Evolutionary conservation across 768 basidiomycete genomes (phyloP), one percentile per base, ranked within the genome.

Genomic region (Boletus subcaerulescens): DNA sequence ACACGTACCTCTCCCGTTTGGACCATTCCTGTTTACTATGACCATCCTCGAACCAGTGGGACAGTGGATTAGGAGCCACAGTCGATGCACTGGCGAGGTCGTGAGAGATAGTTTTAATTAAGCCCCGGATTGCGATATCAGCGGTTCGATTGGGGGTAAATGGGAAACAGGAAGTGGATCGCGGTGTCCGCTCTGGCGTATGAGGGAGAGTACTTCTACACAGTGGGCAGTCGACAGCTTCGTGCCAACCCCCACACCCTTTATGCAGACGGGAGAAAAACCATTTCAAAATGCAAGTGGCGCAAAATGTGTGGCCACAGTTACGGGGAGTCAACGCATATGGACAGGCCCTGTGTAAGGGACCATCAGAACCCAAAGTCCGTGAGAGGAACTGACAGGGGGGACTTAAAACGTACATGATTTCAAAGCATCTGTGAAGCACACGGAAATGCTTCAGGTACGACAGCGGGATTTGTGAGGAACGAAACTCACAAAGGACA

Each of bases 251-350:
- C 29, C 85, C 85, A 63, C 87, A 87, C 1, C 73, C 74, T 45
- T 72, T 73, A 68, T 87, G 85, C 29, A 87, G 70, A 45, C 81
- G 80, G 61, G 84, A 83, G 73, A 86, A 87, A 70, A 82, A 82
- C 82, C 84, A 85, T 62, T 81, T 81, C 31, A 87, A 67, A 56
- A 85, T 83, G 69, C 84, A 87, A 45, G 82, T 70, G 31, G 82
- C 80, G 64, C 85, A 87, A 63, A 84, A 88, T 5, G 84, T 80
- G 62, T 89, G 87, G 11, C 87, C 86, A 57, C 86, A 88, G 39
- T 73, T 70, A 14, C 73, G 74, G 17, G 83, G 79, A 53, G 75
- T 78, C 40, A 87, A 70, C 32, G 72, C 71, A 63, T 83, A 83
- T 9, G 87, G 86, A 57, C 77, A 76, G 3, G 84, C 81, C 57